These are phyloP conservation scores for Linum trigynum DNA, from an alignment of 345 rosid genomes.

Conservation along the genomic window DNA sequence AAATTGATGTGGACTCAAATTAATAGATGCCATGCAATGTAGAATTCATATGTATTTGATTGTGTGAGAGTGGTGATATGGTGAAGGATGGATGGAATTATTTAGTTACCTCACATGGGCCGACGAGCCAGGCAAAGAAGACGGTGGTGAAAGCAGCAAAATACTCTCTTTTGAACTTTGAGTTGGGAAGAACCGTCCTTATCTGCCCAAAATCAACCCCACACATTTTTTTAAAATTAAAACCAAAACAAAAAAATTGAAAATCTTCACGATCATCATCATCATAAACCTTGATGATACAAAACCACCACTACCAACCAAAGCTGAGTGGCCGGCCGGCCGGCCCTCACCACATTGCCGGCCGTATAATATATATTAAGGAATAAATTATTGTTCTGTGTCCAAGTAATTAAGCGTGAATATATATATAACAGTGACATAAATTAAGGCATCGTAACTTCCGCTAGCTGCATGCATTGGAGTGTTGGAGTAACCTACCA, in stretches of 20 bases:
- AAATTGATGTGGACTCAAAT: no score
- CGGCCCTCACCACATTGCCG: background rate
- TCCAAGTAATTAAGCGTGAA: background rate
- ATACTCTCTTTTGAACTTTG: slow-evolving; percentile 58
- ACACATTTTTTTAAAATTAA: no score
- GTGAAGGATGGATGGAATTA: background rate
- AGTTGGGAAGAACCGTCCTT: slow-evolving; percentile 46
- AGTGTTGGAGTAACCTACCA: slow-evolving; percentile 25
- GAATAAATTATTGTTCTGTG: no score
- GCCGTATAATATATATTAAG: no score
- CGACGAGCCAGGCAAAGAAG: slow-evolving; percentile 80
- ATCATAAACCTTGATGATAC: no score
- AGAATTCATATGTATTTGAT: no score
- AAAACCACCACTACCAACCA: background rate
- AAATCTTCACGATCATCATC: background rate
- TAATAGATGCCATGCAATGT: no score
- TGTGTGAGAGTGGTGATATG: no score
- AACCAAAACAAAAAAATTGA: no score
- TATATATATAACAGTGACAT: background rate
- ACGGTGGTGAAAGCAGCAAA: slow-evolving; percentile 76
- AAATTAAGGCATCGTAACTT: no score
- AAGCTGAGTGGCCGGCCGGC: background rate
- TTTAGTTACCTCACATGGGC: slow-evolving; percentile 58
- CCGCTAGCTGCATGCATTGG: no score
- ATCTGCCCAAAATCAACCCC: slow-evolving; percentile 31